Conservation (phyloP, 108 stramenopile genomes). For the Craspedostauros australis region DNA sequence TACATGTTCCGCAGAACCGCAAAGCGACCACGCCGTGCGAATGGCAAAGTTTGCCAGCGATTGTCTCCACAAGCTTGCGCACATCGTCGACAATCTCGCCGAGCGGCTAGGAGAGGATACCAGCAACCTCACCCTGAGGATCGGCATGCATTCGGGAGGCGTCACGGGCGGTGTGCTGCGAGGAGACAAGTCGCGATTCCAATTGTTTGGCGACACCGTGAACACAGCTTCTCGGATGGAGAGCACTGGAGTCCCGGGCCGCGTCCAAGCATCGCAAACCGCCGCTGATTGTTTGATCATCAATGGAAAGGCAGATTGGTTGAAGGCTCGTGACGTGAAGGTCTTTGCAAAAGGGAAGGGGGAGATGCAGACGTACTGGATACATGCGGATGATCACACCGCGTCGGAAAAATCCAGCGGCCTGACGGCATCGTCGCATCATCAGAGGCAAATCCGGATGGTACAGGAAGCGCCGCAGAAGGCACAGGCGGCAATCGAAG, state of each 20-base stretch:
- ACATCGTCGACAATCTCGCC: not conserved
- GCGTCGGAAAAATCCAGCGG: too few relatives aligned
- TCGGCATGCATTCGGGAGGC: constrained; percentile 12
- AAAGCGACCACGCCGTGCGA: constrained; percentile 6
- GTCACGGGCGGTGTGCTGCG: constrained; percentile 8
- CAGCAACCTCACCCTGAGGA: constrained; percentile 3
- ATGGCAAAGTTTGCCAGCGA: constrained; percentile 13
- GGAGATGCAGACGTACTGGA: constrained; percentile 1
- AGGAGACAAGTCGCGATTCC: constrained; percentile 7
- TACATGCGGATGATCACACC: too few relatives aligned
- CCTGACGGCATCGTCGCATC: too few relatives aligned
- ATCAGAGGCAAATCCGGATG: too few relatives aligned
- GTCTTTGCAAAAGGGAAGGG: constrained; percentile 1
- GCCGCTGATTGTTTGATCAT: not conserved
- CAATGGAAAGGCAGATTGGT: not conserved
- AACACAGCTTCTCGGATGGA: constrained; percentile 10
- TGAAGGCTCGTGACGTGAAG: not conserved
- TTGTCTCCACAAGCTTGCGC: not conserved
- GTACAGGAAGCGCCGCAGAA: too few relatives aligned
- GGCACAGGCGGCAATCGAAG: too few relatives aligned
- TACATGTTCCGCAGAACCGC: too few relatives aligned
- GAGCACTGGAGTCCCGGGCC: not conserved
- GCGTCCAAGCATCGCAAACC: not conserved
- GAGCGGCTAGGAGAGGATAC: constrained; percentile 1
- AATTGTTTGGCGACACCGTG: constrained; percentile 13